Evolutionary conservation across 768 basidiomycete genomes (phyloP).

Genomic region (Mrakia blollopis): DNA sequence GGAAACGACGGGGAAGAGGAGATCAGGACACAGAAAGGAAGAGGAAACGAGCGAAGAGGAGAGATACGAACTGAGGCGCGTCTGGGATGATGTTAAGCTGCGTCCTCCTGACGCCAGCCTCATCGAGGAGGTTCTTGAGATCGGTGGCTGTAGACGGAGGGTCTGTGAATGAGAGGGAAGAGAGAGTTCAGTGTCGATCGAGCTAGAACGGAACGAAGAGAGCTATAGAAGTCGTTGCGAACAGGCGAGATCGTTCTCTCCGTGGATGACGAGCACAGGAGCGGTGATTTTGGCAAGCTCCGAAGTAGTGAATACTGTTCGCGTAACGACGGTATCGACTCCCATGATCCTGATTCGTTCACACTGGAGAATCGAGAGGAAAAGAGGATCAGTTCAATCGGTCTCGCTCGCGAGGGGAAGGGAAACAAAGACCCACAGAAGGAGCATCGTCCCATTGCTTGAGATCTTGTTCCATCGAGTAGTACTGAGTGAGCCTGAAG

Average conservation of each 20-base stretch:
- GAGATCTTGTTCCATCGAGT: not conserved
- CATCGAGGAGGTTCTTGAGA: not conserved
- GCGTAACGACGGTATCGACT: constrained; percentile 4
- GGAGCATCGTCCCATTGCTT: not conserved
- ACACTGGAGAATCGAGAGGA: not conserved
- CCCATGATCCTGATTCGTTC: not conserved
- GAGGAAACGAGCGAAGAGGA: not conserved
- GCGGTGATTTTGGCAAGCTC: not conserved
- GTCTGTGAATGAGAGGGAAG: not conserved
- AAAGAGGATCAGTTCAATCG: not conserved
- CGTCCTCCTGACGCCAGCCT: not conserved
- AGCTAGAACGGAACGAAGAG: not conserved
- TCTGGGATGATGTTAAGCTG: not conserved
- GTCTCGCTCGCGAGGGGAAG: too few species aligned
- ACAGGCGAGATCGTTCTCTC: constrained; percentile 13
- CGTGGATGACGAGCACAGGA: not conserved
- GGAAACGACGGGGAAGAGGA: not conserved
- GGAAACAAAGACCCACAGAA: not conserved
- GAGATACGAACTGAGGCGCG: constrained; percentile 7
- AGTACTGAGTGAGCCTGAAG: not conserved
- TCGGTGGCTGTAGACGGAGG: not conserved
- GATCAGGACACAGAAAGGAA: not conserved
- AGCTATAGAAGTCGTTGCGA: not conserved
- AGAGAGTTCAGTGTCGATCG: not conserved
- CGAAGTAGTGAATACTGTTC: not conserved